Evolutionary conservation across 495 filamentous ascomycete genomes (phyloP), one percentile per base, ranked within the genome.

Genomic region (Diplogelasinospora grovesii): DNA sequence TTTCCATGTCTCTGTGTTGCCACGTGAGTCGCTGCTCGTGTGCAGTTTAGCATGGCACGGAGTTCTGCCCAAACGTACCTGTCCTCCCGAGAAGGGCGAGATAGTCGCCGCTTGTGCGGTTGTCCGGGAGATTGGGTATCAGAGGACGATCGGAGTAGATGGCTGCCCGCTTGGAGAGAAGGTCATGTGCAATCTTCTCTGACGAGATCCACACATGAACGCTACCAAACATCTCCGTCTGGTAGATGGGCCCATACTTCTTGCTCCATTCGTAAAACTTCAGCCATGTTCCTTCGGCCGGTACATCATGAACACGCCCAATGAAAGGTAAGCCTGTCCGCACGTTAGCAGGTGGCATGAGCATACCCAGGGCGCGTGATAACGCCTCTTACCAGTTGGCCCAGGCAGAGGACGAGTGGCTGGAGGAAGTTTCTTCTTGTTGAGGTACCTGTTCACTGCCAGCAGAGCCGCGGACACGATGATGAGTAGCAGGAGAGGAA

Each of bases 181-280:
- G 59, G 15, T 83, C 77, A 15, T 71, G 59, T 11, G 78, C 74
- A 4, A 78, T 61, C 18, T 69, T 54, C 22, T 78, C 75, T 6
- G 68, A 71, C 0, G 74, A 75, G 22, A 84, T 73, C 57, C 79
- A 74, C 26, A 83, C 74, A 34, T 78, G 66, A 13, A 66, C 66
- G 29, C 61, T 64, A 9, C 75, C 75, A 22, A 74, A 77, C 9
- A 79, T 67, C 33, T 76, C 61, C 13, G 74, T 64, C 44, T 77
- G 65, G 51, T 79, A 83, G 27, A 85, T 74, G 3, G 77, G 74
- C 0, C 80, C 81, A 48, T 79, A 82, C 43, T 70, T 54, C 31
- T 75, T 66, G 28, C 67, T 68, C 81, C 80, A 85, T 46, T 77
- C 71, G 27, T 75, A 63, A 39, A 82, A 78, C 50, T 81, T 74